Conservation (phyloP, 352 stramenopile genomes). For the Phytophthora constricta region DNA sequence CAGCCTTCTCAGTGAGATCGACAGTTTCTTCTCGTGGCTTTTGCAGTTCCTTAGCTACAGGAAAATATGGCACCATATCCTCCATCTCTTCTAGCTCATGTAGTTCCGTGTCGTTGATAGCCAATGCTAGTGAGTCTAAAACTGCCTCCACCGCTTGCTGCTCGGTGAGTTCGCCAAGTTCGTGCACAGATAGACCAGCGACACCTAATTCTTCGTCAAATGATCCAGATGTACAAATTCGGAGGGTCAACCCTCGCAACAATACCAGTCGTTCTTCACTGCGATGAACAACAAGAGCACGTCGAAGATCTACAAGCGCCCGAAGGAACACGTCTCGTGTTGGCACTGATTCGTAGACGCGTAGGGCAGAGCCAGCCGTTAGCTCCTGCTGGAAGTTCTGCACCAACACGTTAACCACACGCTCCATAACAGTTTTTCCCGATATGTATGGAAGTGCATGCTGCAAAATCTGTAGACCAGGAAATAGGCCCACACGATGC, state of each 20-base stretch:
- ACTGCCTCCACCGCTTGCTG: constrained; percentile 60
- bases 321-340: constrained; percentile 83
- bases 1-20: constrained; percentile 16
- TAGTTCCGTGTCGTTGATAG: constrained; percentile 76
- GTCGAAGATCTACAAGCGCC: constrained; percentile 73
- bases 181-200: constrained; percentile 57
- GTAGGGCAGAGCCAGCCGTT: constrained; percentile 60
- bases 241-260: constrained; percentile 64
- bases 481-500: constrained; percentile 71
- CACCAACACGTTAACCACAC: constrained; percentile 64
- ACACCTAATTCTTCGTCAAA: constrained; percentile 73
- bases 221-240: constrained; percentile 74
- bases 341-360: constrained; percentile 69
- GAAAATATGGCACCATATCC: constrained; percentile 75
- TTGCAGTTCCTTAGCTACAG: constrained; percentile 60
- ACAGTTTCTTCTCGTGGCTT: constrained; percentile 12
- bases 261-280: constrained; percentile 41
- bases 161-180: constrained; percentile 63
- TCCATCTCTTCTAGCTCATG: constrained; percentile 75
- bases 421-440: constrained; percentile 51
- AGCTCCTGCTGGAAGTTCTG: constrained; percentile 84
- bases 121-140: constrained; percentile 60
- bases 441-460: constrained; percentile 53
- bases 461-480: constrained; percentile 76
- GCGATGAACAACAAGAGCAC: constrained; percentile 64